Evolutionary conservation across 495 filamentous ascomycete genomes (phyloP).

Genomic region (Lophiotrema nucula): DNA sequence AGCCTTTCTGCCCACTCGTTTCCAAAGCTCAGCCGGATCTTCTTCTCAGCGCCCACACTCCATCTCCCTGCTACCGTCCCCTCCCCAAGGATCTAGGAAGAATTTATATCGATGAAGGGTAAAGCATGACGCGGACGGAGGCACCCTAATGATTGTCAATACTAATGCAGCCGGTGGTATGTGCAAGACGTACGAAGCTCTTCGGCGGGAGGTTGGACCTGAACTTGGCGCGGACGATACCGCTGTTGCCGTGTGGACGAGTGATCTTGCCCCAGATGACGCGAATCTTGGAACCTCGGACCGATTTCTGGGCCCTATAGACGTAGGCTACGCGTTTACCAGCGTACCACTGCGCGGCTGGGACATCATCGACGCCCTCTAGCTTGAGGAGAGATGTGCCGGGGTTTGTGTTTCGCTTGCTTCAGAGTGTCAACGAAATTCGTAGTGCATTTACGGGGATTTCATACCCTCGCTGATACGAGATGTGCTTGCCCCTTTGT

Average conservation of each 20-base stretch:
- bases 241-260: slow-evolving; percentile 94
- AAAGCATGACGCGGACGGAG: slow-evolving; percentile 96
- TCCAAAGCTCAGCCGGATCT: background rate
- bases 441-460: no score
- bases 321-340: slow-evolving; percentile 98
- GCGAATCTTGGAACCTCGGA: slow-evolving; percentile 93
- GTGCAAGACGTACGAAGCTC: slow-evolving; percentile 62
- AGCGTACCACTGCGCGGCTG: slow-evolving; percentile 69
- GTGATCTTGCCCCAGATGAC: slow-evolving; percentile 99
- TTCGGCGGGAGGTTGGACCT: slow-evolving; percentile 88
- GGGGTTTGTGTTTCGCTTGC: slow-evolving; percentile 73
- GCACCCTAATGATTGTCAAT: slow-evolving; percentile 51
- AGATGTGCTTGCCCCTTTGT: slow-evolving; percentile 29
- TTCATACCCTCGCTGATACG: slow-evolving; percentile 26
- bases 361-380: slow-evolving; percentile 83
- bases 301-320: slow-evolving; percentile 88
- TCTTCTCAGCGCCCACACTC: background rate
- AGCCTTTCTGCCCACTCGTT: slow-evolving; percentile 5
- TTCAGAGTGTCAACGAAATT: background rate
- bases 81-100: slow-evolving; percentile 11
- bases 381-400: slow-evolving; percentile 87
- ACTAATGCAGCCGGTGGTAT: background rate
- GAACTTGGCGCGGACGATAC: slow-evolving; percentile 95
- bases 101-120: slow-evolving; percentile 73
- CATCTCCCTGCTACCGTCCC: slow-evolving; percentile 13